Base-by-base conservation (phyloP, 2,329 filamentous ascomycete genomes). In the Paradendryphiella salina region DNA sequence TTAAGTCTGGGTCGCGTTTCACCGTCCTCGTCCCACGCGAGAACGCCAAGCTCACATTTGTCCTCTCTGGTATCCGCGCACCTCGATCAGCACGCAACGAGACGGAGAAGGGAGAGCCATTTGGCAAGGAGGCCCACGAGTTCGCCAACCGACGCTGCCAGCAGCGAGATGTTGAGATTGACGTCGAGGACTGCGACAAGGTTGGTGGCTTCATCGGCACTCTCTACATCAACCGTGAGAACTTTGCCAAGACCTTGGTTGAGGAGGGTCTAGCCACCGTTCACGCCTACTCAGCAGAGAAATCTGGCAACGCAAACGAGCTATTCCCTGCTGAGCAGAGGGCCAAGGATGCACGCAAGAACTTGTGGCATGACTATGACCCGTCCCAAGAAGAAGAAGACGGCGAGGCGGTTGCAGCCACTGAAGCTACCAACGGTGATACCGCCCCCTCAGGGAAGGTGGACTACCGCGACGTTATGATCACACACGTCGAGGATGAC, bases 141-240 rank as follows among this genome's bases (percentile, higher is more conserved):
- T 86, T 97, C 61, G 92, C 93, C 40, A 91, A 90, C 75, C 87
- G 85, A 66, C 85, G 92, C 50, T 91, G 88, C 76, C 88, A 91
- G 79, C 94, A 99, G 78, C 87, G 94, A 46, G 94, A 99, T 73
- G 92, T 94, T 40, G 93, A 97, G 75, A 89, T 99, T 51, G 92
- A 99, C 65, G 88, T 99, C 15, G 86, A 96, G 72, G 91, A 92
- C 65, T 89, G 90, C 61, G 94, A 99, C 80, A 97, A 96, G 80
- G 87, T 94, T 20, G 94, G 94, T 65, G 94, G 94, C 31, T 99
- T 99, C 79, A 97, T 99, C 62, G 94, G 94, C 47, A 89, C 90
- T 11, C 81, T 99, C 18, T 96, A 91, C 73, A 84, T 99, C 72
- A 93, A 91, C 79, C 89, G 92, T 45, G 93, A 97, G 76, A 97